phyloP scores from a whole-genome alignment of 2,329 filamentous ascomycete species.

The Cladosporium sp. region DNA sequence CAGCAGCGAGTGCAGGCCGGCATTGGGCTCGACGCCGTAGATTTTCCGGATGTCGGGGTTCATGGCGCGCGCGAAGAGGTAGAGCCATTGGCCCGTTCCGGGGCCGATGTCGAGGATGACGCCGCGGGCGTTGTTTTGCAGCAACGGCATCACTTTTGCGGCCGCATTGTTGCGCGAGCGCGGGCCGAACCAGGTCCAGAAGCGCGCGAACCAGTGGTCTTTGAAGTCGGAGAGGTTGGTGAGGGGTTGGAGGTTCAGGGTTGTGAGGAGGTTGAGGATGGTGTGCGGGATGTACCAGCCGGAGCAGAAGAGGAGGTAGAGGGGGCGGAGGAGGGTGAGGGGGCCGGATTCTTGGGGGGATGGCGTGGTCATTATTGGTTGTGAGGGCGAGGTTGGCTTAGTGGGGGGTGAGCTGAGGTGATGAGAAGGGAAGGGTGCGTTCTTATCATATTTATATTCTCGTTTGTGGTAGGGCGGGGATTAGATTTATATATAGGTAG shows the following conservation, averaged over 20 bases:
- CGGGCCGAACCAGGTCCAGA: conserved; percentile 56
- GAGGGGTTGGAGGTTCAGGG: conserved; percentile 23
- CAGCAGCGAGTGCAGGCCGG: conserved; percentile 47
- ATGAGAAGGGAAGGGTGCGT: too few species aligned
- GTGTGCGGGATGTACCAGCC: conserved; percentile 50
- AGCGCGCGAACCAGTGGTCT: conserved; percentile 54
- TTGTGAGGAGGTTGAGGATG: conserved; percentile 37
- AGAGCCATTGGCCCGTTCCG: conserved; percentile 57
- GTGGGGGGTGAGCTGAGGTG: too few species aligned
- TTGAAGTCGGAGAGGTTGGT: conserved; percentile 29
- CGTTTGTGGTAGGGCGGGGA: background rate
- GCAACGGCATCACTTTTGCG: conserved; percentile 48
- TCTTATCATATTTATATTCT: background rate
- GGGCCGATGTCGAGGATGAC: conserved; percentile 60
- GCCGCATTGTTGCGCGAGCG: conserved; percentile 41
- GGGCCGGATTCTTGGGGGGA: conserved; percentile 15
- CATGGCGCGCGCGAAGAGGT: conserved; percentile 40
- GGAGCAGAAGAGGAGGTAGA: conserved; percentile 48
- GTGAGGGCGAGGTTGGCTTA: too few species aligned
- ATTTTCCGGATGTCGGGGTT: conserved; percentile 38
- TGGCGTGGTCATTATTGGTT: background rate
- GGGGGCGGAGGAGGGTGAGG: conserved; percentile 29
- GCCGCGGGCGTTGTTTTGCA: conserved; percentile 47
- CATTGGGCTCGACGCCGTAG: conserved; percentile 62
- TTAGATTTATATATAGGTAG: background rate